Evolutionary conservation across 192 early-diverging fungal species (phyloP), one percentile per base, ranked within the genome.

Genomic region (Rhizoclosmatium globosum): DNA sequence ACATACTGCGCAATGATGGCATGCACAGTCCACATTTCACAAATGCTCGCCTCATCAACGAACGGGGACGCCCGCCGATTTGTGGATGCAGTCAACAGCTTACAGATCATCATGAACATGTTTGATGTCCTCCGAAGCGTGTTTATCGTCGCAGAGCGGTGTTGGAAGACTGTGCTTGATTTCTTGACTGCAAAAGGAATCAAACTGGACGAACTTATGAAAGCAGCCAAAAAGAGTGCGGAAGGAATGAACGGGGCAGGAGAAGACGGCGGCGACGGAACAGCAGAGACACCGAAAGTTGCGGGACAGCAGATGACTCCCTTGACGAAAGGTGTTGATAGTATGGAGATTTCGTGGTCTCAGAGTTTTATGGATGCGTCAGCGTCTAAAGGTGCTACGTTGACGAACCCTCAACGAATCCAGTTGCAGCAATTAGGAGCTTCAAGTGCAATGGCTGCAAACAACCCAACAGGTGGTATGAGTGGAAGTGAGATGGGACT

Each of bases 171-270:
- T 6, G 71, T 79, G 4, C 47, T 62, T 39, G 78, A 79, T 39
- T 79, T 72, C 45, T 71, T 79, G 46, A 17, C 38, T 21, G 47
- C 53, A 13, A 79, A 79, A 71, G 78, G 78, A 46, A 79, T 79
- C 45, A 38, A 47, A 46, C 44, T 79, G 61, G 72, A 74, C 46
- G 72, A 74, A 48, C 43, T 74, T 21, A 58, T 74, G 11, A 62
- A 62, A 2, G 57, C 72, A 4, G 72, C 72, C 4, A 42, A 47
- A 1, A 62, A 59, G 42, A 74, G 72, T 62, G 56, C 45, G 41
- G n/a, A n/a, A 6, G 60, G 15, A 13, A 9, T 74, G n/a, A 58
- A 56, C n/a, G 57, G 4, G 17, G 41, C 56, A 13, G 42, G 13
- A 38, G 38, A 56, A 19, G 47, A 11, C 2, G 23, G 13, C 17